Percentiles rank a stretch among this genome's conserved stretches.
These are phyloP conservation scores for Alternaria sp. DNA, from an alignment of 2,329 filamentous ascomycete genomes.

Conservation along the genomic window DNA sequence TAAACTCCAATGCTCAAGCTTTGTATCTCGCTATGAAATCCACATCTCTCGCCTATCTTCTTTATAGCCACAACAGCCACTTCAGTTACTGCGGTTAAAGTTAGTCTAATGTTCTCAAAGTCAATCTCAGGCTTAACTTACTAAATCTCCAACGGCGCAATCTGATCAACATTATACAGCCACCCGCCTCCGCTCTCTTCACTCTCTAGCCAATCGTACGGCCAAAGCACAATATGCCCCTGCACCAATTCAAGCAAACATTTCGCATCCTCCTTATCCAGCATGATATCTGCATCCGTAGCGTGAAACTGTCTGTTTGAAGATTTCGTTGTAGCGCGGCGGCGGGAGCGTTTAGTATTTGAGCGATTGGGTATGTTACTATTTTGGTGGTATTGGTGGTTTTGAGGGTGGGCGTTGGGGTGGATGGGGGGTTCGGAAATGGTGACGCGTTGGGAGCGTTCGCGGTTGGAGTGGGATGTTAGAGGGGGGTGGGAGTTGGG, in stretches of 20 bases:
- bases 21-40: not conserved
- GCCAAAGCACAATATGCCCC: constrained; percentile 88
- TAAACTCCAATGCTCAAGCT: not conserved
- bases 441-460: constrained; percentile 45
- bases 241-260: constrained; percentile 82
- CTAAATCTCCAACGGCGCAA: constrained; percentile 96
- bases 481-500: constrained; percentile 11
- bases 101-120: not conserved
- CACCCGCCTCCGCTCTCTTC: constrained; percentile 95
- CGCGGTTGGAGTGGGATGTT: constrained; percentile 28
- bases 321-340: constrained; percentile 74
- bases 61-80: not conserved
- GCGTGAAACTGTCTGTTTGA: constrained; percentile 70
- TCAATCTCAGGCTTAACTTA: not conserved
- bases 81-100: not conserved
- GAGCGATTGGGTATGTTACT: constrained; percentile 23
- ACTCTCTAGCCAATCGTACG: constrained; percentile 85
- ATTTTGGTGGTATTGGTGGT: constrained; percentile 1
- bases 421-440: constrained; percentile 43
- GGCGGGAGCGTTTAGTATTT: constrained; percentile 57
- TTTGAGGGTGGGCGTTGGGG: constrained; percentile 5
- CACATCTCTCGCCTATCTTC: not conserved
- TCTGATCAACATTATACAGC: constrained; percentile 95
- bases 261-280: constrained; percentile 79
- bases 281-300: constrained; percentile 71